These are phyloP conservation scores for Monilinia aucupariae DNA, from an alignment of 2,329 filamentous ascomycete genomes.

Conservation along the genomic window DNA sequence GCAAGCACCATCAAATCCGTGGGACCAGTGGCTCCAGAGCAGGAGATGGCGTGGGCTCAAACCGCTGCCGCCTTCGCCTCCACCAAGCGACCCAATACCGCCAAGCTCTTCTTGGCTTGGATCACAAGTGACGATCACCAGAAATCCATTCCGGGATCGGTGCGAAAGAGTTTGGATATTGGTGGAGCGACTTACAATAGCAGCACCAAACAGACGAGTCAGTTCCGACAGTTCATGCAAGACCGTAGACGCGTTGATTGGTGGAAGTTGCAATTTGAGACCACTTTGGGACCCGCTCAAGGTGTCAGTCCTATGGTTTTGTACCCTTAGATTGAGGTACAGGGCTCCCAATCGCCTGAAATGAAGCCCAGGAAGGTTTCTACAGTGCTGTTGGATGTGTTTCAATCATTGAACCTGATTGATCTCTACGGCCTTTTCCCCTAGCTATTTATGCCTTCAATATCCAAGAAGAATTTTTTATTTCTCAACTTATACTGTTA, in stretches of 20 bases:
- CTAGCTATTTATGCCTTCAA: too few species aligned
- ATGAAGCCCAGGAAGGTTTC: too few species aligned
- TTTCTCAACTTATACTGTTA: too few species aligned
- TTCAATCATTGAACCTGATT: too few species aligned
- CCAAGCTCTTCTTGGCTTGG: constrained; percentile 8
- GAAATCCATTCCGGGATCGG: not conserved
- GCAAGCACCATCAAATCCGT: not conserved
- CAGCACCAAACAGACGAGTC: not conserved
- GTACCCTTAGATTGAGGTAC: not conserved
- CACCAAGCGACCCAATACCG: not conserved
- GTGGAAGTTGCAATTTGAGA: constrained; percentile 7
- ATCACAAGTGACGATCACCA: not conserved
- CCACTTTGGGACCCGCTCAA: not conserved
- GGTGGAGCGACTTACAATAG: not conserved
- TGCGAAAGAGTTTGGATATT: constrained; percentile 1
- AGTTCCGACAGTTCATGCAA: constrained; percentile 3
- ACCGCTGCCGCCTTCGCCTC: not conserved
- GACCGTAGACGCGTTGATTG: not conserved
- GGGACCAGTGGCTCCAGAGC: not conserved
- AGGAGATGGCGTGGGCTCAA: constrained; percentile 1
- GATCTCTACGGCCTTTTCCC: too few species aligned
- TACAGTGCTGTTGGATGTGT: too few species aligned
- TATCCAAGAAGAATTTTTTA: too few species aligned
- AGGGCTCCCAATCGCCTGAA: too few species aligned
- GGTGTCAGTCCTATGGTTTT: not conserved